Conservation (phyloP, 495 filamentous ascomycete species). For the Tetracladium setigerum region DNA sequence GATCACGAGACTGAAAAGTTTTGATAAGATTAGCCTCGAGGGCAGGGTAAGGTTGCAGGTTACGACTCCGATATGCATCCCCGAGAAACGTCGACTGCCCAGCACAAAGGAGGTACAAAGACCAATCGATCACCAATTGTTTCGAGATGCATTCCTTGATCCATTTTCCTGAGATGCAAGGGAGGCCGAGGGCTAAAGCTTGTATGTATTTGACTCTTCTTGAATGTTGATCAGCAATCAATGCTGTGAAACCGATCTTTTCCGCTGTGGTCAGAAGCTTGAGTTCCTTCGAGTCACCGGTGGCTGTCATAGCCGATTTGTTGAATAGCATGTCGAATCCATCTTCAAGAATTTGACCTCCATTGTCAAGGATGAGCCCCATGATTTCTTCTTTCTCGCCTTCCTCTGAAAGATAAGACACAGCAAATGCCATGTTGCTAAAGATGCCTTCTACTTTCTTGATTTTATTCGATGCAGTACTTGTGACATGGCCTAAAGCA, state of each 20-base stretch:
- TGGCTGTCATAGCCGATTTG: constrained; percentile 11
- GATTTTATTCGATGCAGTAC: neutral
- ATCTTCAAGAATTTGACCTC: constrained; percentile 61
- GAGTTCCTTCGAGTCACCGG: constrained; percentile 12
- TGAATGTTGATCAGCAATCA: constrained; percentile 82
- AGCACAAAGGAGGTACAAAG: constrained; percentile 75
- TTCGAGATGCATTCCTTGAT: constrained; percentile 61
- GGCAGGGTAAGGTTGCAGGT: constrained; percentile 52
- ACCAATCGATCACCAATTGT: constrained; percentile 60
- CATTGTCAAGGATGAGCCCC: constrained; percentile 41
- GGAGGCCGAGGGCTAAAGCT: constrained; percentile 82
- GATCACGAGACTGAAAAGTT: constrained; percentile 48
- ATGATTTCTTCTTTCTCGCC: constrained; percentile 13
- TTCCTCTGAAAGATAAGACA: constrained; percentile 16
- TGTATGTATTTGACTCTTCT: constrained; percentile 94
- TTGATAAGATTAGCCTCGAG: constrained; percentile 45
- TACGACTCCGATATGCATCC: constrained; percentile 69
- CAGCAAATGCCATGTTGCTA: constrained; percentile 19
- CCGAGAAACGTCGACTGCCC: constrained; percentile 71
- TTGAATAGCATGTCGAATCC: constrained; percentile 82
- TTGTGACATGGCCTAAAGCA: neutral
- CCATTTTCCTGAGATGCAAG: constrained; percentile 77
- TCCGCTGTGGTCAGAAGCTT: constrained; percentile 35
- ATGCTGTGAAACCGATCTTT: constrained; percentile 64
- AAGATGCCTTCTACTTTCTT: constrained; percentile 7